phyloP scores from a whole-genome alignment of 805 yeast genomes.

The Kuraishia molischiana region DNA sequence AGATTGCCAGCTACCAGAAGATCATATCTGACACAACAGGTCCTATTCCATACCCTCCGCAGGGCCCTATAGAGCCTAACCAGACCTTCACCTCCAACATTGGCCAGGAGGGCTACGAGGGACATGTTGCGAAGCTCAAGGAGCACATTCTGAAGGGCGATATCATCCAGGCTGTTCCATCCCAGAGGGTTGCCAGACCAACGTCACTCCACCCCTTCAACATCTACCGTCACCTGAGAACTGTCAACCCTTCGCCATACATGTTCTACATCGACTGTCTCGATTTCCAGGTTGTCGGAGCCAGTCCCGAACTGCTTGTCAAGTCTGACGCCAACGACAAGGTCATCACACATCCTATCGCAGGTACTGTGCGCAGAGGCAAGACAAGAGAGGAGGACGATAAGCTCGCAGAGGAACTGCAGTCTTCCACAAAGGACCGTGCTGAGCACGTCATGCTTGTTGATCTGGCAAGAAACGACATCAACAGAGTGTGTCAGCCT shows the following conservation, averaged over 20 bases:
- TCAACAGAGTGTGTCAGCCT: constrained; percentile 92
- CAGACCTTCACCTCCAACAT: constrained; percentile 79
- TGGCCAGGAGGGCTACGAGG: constrained; percentile 90
- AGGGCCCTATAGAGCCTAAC: constrained; percentile 56
- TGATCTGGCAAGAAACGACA: constrained; percentile 93
- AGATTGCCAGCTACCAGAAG: constrained; percentile 46
- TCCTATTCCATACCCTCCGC: constrained; percentile 57
- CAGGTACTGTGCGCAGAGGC: constrained; percentile 93
- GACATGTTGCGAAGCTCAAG: constrained; percentile 66
- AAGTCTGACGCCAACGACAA: constrained; percentile 65
- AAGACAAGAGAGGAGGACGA: constrained; percentile 89
- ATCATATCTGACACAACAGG: constrained; percentile 33
- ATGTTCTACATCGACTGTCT: constrained; percentile 86
- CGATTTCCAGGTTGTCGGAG: constrained; percentile 94
- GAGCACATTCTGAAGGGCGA: constrained; percentile 84
- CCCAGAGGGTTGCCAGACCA: constrained; percentile 93
- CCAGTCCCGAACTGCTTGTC: constrained; percentile 91
- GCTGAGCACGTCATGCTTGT: constrained; percentile 99
- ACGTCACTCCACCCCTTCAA: constrained; percentile 95
- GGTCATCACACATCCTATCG: constrained; percentile 92
- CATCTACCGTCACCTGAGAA: constrained; percentile 86
- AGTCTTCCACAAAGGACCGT: constrained; percentile 78
- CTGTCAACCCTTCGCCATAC: constrained; percentile 97
- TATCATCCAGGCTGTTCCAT: constrained; percentile 96
- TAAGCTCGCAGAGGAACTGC: constrained; percentile 59